Percentiles rank a stretch among this genome's conserved stretches.
Conservation (phyloP, 495 filamentous ascomycete genomes). For the Xylaria intraflava region DNA sequence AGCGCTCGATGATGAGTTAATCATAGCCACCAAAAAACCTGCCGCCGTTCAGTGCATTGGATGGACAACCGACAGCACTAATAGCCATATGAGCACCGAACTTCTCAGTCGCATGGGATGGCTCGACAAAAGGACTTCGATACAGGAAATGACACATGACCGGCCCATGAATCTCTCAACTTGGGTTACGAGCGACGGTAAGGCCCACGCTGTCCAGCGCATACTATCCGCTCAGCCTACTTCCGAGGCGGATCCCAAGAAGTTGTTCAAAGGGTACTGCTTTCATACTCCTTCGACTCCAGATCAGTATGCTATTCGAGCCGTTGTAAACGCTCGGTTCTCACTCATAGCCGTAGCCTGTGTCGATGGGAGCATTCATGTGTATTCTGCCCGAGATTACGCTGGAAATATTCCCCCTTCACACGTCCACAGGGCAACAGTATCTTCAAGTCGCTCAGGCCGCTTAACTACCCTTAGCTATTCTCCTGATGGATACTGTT, state of each 20-base stretch:
- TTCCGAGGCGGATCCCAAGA: slow-evolving; percentile 43
- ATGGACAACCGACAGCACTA: slow-evolving; percentile 78
- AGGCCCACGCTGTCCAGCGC: slow-evolving; percentile 87
- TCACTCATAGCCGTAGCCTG: slow-evolving; percentile 88
- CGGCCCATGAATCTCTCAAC: slow-evolving; percentile 93
- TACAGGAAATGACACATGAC: slow-evolving; percentile 90
- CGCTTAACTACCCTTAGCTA: slow-evolving; percentile 68
- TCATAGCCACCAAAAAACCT: slow-evolving; percentile 90
- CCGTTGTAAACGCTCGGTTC: slow-evolving; percentile 87
- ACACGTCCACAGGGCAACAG: slow-evolving; percentile 62
- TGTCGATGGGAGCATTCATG: slow-evolving; percentile 66
- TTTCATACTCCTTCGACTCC: slow-evolving; percentile 68
- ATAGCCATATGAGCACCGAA: slow-evolving; percentile 85
- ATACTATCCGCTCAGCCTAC: slow-evolving; percentile 17
- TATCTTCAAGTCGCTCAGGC: slow-evolving; percentile 59
- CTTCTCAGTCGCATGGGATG: slow-evolving; percentile 80
- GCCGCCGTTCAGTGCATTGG: slow-evolving; percentile 92
- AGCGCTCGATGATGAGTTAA: slow-evolving; percentile 85
- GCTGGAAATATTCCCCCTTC: slow-evolving; percentile 89
- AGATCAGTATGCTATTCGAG: slow-evolving; percentile 58
- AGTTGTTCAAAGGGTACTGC: slow-evolving; percentile 81
- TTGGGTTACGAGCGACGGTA: slow-evolving; percentile 88
- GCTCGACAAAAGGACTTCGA: slow-evolving; percentile 65
- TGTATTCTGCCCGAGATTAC: slow-evolving; percentile 91
- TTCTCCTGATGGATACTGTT: slow-evolving; percentile 93